Base-by-base conservation (phyloP, 164 flowering plant genomes). In the Aristolochia fimbriata region DNA sequence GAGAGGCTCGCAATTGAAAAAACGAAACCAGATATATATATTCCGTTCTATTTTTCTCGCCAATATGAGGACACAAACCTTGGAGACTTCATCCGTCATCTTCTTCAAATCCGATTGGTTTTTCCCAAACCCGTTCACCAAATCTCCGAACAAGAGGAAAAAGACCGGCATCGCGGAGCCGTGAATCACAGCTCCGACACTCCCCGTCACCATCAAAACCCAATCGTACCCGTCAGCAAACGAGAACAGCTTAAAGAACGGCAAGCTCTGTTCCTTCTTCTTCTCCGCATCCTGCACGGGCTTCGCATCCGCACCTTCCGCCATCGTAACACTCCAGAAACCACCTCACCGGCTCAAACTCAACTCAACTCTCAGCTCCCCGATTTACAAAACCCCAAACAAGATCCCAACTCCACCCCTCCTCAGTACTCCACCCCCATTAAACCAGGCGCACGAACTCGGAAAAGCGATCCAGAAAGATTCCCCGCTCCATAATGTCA, bases 121-220 rank as follows among this genome's bases (percentile, higher is more conserved):
- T 62, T 86, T 80, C 14, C 96, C 97, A 41, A 94, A 91, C 17
- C 97, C 97, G 69, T 94, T 94, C 25, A 94, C 91, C 91, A 94
- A 78, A 56, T 91, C 71, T 48, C 99, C 99, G 57, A 94, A 94
- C 6, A 94, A 65, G 15, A 94, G 77, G 71, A 94, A 94, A 78
- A 94, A 94, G 30, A 87, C 82, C 7, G 97, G 99, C 96, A 94
- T 85, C 47, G 99, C 84, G 15, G 99, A 83, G 61, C 99, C 99
- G 73, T 94, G 97, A 19, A 94, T 58, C 6, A 88, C 57, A 22
- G 99, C 99, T 11, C 99, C 99, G 0, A 93, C 3, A 70, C 83
- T 85, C 6, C 99, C 99, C 13, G 65, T n/a, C 22, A 51, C 55
- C 99, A 94, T 94, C 25, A 94, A 66, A 2, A 81, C 6, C 60